phyloP scores from a whole-genome alignment of 345 rosid genomes.

The Euclidium syriacum region DNA sequence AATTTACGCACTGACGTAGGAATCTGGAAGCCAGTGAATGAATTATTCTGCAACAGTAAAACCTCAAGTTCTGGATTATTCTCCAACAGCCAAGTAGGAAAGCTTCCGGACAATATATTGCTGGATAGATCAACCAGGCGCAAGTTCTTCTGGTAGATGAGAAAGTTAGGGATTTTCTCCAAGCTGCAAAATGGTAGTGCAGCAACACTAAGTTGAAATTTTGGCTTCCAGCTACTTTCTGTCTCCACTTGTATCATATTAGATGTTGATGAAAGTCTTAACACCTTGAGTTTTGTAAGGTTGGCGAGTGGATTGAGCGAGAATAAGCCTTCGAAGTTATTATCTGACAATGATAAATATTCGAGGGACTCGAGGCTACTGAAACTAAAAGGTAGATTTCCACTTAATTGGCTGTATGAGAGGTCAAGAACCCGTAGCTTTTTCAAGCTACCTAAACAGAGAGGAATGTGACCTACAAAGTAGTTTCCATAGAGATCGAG shows the following conservation, averaged over 20 bases:
- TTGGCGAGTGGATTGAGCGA: conserved; percentile 1
- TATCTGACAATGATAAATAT: not conserved
- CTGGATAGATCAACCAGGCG: conserved; percentile 1
- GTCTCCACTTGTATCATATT: not conserved
- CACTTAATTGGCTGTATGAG: not conserved
- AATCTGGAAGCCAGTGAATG: not conserved
- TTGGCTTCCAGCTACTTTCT: not conserved
- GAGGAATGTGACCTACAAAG: not conserved
- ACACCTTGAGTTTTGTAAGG: conserved; percentile 5
- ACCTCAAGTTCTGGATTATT: not conserved
- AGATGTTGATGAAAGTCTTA: not conserved
- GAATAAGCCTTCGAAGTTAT: not conserved
- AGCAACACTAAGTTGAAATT: not conserved
- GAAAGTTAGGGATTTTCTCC: conserved; percentile 5
- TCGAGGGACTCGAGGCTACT: no score
- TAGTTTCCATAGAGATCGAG: not conserved
- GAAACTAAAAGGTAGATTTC: no score
- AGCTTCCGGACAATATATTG: not conserved
- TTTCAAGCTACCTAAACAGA: not conserved
- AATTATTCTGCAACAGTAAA: not conserved
- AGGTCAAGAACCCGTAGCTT: not conserved
- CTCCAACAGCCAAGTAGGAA: conserved; percentile 17
- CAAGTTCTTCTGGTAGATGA: not conserved
- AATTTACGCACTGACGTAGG: not conserved
- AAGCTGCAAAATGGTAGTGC: not conserved